Percentiles rank a stretch among this genome's conserved stretches.
Evolutionary conservation across 2,329 filamentous ascomycete species (phyloP).

Genomic region (Microcyclospora pomicola): DNA sequence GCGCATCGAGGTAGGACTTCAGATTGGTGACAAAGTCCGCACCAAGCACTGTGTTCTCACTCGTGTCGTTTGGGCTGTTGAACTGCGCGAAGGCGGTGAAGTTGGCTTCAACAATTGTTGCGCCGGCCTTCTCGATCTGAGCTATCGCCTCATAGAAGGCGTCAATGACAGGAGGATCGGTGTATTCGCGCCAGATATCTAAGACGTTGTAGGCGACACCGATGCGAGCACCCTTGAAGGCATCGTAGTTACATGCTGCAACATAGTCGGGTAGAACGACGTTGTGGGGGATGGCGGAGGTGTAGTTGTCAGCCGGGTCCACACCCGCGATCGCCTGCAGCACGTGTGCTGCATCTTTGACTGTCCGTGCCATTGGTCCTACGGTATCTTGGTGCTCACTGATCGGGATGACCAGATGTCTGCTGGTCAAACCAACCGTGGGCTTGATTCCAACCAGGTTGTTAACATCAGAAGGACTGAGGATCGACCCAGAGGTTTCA

Average conservation of each 20-base stretch:
- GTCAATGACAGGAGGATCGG: conserved; percentile 30
- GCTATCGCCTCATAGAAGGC: conserved; percentile 44
- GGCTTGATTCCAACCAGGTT: conserved; percentile 56
- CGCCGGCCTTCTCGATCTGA: conserved; percentile 41
- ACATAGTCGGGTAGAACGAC: conserved; percentile 45
- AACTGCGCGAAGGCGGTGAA: conserved; percentile 40
- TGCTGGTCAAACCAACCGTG: conserved; percentile 50
- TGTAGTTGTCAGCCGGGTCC: conserved; percentile 44
- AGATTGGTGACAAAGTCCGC: conserved; percentile 49
- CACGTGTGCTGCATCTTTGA: conserved; percentile 44
- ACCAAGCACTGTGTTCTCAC: conserved; percentile 34
- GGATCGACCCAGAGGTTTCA: conserved; percentile 50
- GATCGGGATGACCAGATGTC: conserved; percentile 52
- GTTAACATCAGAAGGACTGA: conserved; percentile 41
- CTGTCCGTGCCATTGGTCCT: conserved; percentile 44
- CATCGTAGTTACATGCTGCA: conserved; percentile 38
- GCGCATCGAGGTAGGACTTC: conserved; percentile 40
- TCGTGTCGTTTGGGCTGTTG: conserved; percentile 21
- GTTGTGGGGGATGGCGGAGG: conserved; percentile 41
- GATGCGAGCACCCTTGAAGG: conserved; percentile 41
- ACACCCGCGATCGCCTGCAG: conserved; percentile 45
- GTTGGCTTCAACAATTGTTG: conserved; percentile 46
- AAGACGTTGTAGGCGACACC: conserved; percentile 51
- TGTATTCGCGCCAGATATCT: conserved; percentile 19
- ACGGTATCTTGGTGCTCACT: conserved; percentile 43